Conservation (phyloP, 345 rosid species). For the Aquilaria sinensis region DNA sequence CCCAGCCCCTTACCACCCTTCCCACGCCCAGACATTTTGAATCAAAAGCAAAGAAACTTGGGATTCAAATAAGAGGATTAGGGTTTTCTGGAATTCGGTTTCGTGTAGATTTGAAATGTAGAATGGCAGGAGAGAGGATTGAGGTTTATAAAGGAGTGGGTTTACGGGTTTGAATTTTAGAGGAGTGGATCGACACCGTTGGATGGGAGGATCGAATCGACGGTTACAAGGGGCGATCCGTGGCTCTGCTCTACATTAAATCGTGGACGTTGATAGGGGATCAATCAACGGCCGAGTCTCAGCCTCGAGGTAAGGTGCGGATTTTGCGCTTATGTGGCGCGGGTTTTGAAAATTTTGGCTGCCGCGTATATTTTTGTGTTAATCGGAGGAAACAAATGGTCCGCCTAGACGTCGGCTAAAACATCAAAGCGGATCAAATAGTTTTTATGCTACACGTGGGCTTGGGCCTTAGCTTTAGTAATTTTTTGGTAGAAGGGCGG, state of each 20-base stretch:
- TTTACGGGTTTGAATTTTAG: conserved; percentile 5
- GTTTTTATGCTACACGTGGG: no score
- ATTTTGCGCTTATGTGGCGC: conserved; percentile 1
- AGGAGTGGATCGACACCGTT: background rate
- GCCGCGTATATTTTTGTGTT: background rate
- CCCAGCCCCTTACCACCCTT: conserved; percentile 43
- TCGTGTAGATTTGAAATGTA: background rate
- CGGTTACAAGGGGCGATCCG: conserved; percentile 1
- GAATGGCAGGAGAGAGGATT: background rate
- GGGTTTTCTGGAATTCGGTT: background rate
- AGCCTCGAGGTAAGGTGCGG: background rate
- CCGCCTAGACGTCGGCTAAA: background rate
- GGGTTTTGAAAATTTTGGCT: background rate
- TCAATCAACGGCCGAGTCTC: background rate
- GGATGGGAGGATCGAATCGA: background rate
- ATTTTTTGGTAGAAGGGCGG: no score
- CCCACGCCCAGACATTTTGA: conserved; percentile 32
- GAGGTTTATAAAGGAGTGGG: background rate
- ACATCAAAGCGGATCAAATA: no score
- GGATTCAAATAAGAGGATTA: background rate
- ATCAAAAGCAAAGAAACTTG: background rate
- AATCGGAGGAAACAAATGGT: background rate
- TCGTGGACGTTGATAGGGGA: background rate
- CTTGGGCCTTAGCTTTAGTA: no score
- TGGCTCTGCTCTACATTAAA: background rate